Conservation (phyloP, 2,329 filamentous ascomycete species). For the Claviceps sp. region DNA sequence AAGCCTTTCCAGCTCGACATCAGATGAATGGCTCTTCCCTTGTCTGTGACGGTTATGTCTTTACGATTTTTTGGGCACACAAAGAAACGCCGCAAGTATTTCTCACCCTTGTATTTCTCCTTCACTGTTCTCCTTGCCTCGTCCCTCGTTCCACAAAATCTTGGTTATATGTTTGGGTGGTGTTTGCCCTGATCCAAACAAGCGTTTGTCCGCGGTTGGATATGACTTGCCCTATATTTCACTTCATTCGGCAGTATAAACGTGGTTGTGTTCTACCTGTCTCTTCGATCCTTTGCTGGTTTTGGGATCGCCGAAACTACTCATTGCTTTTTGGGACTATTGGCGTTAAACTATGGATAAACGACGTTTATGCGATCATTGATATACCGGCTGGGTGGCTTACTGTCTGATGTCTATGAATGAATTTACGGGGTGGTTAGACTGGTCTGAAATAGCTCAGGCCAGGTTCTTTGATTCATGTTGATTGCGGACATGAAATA, state of each 20-base stretch:
- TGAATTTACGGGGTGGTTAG: not conserved
- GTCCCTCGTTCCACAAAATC: not conserved
- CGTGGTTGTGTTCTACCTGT: not conserved
- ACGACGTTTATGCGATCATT: conserved; percentile 1
- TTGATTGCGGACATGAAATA: not conserved
- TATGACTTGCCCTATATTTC: not conserved
- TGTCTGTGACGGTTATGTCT: conserved; percentile 4
- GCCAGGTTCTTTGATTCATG: not conserved
- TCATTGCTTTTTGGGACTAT: not conserved
- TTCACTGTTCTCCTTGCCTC: not conserved
- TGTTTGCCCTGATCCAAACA: not conserved
- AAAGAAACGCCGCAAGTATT: not conserved
- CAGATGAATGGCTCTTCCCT: conserved; percentile 5
- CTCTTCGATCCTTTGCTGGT: not conserved
- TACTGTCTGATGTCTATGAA: conserved; percentile 1
- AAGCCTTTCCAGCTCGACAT: conserved; percentile 80
- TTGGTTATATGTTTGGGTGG: not conserved
- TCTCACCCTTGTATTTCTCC: not conserved
- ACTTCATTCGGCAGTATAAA: not conserved
- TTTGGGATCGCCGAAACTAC: not conserved
- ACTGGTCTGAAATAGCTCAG: not conserved
- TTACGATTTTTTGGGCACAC: not conserved
- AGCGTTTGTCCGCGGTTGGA: not conserved
- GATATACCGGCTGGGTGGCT: not conserved
- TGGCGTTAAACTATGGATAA: conserved; percentile 4